A percentile compares a stretch with the other conserved stretches of the same genome.
These are phyloP conservation scores for Aspergillus pseudonomiae DNA, from an alignment of 2,329 filamentous ascomycete genomes.

Conservation along the genomic window DNA sequence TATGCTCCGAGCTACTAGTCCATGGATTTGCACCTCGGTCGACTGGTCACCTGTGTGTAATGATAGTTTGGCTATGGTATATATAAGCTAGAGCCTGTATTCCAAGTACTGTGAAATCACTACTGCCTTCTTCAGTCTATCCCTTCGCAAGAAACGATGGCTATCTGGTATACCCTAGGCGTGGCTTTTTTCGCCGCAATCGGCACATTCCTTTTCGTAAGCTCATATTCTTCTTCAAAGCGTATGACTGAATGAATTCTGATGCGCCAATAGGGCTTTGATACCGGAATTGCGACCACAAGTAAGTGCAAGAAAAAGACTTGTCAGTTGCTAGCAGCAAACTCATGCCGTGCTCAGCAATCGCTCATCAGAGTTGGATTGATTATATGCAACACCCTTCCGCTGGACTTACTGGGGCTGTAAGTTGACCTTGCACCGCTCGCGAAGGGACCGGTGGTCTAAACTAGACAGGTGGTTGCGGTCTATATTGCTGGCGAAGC, in stretches of 20 bases:
- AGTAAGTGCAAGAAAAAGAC: constrained; percentile 41
- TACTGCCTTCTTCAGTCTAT: not conserved
- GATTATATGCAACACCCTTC: constrained; percentile 61
- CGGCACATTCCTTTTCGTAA: constrained; percentile 61
- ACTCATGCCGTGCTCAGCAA: constrained; percentile 42
- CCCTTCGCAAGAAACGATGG: constrained; percentile 31
- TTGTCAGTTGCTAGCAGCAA: not conserved
- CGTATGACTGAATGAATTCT: not conserved
- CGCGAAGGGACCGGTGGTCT: not conserved
- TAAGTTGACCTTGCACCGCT: constrained; percentile 28
- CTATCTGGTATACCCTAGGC: constrained; percentile 51
- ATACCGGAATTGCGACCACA: constrained; percentile 63
- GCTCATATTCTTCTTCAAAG: constrained; percentile 21
- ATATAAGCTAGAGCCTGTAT: not conserved
- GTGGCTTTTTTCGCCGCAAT: constrained; percentile 61
- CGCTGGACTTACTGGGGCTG: constrained; percentile 58
- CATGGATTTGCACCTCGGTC: constrained; percentile 3
- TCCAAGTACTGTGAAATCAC: not conserved
- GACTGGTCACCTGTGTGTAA: not conserved
- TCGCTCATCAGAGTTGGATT: constrained; percentile 63
- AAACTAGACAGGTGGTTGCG: constrained; percentile 51
- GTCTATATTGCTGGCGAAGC: constrained; percentile 65
- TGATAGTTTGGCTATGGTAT: not conserved
- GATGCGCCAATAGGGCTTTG: constrained; percentile 52
- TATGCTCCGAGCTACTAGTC: constrained; percentile 1